Percentiles rank a stretch among this genome's conserved stretches.
Evolutionary conservation across 306 rosid genomes (phyloP).

Genomic region (Inga leiocalycina): DNA sequence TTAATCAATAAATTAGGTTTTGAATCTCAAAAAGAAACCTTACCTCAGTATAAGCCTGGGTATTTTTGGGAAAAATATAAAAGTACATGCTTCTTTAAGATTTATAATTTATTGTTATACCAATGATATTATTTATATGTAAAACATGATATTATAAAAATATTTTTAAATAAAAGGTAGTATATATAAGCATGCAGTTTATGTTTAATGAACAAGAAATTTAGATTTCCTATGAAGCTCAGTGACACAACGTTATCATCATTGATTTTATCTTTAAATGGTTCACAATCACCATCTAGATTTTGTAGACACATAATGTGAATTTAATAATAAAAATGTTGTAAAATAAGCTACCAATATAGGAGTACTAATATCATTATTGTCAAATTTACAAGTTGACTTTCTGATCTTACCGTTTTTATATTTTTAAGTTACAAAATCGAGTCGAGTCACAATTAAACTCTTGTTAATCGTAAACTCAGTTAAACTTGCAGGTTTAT

Average conservation of each 20-base stretch:
- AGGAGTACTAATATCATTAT: no score
- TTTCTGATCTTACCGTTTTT: no score
- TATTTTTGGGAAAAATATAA: background rate
- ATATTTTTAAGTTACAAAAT: no score
- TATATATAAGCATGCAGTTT: no score
- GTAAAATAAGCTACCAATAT: background rate
- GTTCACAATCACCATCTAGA: slow-evolving; percentile 29
- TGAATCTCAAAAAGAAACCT: background rate
- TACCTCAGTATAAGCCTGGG: background rate
- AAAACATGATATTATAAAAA: background rate
- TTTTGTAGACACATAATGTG: slow-evolving; percentile 28
- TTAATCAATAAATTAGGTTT: background rate
- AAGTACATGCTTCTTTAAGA: background rate
- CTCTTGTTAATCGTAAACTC: no score
- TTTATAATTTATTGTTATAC: background rate
- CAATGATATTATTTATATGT: background rate
- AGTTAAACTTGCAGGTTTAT: no score
- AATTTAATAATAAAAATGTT: background rate
- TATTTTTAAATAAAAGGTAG: background rate
- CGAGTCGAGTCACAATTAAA: no score
- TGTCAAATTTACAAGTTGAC: no score
- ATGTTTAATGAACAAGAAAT: background rate
- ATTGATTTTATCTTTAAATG: slow-evolving; percentile 37
- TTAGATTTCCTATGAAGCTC: background rate
- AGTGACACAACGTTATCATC: slow-evolving; percentile 20